A percentile compares a stretch with the other conserved stretches of the same genome.
Evolutionary conservation across 768 basidiomycete genomes (phyloP).

Genomic region (Collybia sp.): DNA sequence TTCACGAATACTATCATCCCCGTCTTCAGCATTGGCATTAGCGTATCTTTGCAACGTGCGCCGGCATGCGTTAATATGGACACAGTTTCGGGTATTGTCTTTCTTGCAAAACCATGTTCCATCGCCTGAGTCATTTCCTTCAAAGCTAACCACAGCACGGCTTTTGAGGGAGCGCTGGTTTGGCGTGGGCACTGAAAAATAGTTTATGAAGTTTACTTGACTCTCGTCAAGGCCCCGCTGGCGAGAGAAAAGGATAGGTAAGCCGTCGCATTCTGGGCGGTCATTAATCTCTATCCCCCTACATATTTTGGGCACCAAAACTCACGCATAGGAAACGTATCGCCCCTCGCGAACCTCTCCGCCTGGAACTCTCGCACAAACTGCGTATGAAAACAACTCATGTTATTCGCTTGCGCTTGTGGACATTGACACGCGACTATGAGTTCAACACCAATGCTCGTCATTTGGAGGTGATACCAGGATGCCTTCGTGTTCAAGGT

Average conservation of each 20-base stretch:
- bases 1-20: not conserved
- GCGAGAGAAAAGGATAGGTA: slow-evolving; percentile 6
- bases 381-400: slow-evolving; percentile 2
- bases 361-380: slow-evolving; percentile 1
- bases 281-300: not conserved
- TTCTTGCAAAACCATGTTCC: slow-evolving; percentile 7
- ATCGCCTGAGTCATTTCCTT: slow-evolving; percentile 2
- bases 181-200: slow-evolving; percentile 5
- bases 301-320: not conserved
- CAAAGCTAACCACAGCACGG: slow-evolving; percentile 3
- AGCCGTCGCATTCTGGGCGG: not conserved
- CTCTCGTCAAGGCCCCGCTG: not conserved
- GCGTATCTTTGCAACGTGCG: slow-evolving; percentile 6
- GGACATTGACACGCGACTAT: slow-evolving; percentile 6
- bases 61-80: slow-evolving; percentile 5
- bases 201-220: slow-evolving; percentile 3
- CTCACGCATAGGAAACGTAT: slow-evolving; percentile 1
- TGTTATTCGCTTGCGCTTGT: not conserved
- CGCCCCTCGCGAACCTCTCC: slow-evolving; percentile 6
- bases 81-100: slow-evolving; percentile 2
- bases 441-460: slow-evolving; percentile 3
- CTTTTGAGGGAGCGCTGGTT: not conserved
- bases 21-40: slow-evolving; percentile 2
- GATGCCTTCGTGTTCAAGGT: not conserved
- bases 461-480: slow-evolving; percentile 8